Percentiles rank a stretch among this genome's conserved stretches.
These are phyloP conservation scores for Rhinocladiella similis DNA, from an alignment of 2,329 filamentous ascomycete genomes.

Conservation along the genomic window DNA sequence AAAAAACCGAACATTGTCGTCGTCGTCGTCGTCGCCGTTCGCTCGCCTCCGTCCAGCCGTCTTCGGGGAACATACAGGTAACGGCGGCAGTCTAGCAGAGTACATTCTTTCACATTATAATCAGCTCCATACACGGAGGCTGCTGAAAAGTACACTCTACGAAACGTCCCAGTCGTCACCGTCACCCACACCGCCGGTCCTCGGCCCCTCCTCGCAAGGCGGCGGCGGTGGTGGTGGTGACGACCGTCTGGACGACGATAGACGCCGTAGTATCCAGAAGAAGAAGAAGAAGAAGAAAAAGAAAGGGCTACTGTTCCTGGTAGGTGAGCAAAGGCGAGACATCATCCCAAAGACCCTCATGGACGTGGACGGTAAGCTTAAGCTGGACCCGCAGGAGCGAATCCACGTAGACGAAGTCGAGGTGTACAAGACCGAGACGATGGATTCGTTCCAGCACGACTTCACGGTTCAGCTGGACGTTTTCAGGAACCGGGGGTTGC, in stretches of 20 bases:
- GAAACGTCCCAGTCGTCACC: conserved; percentile 24
- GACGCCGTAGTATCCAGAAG: too few relatives aligned
- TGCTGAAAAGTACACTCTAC: conserved; percentile 21
- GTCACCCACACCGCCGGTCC: conserved; percentile 27
- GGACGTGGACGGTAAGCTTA: conserved; percentile 46
- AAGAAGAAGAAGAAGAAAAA: conserved; percentile 28
- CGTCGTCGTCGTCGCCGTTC: conserved; percentile 13
- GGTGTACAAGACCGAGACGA: conserved; percentile 83
- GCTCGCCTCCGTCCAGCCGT: conserved; percentile 56
- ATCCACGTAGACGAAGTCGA: conserved; percentile 76
- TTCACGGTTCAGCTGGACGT: conserved; percentile 57
- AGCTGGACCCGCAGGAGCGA: conserved; percentile 48
- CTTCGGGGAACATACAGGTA: conserved; percentile 79
- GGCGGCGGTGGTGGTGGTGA: too few relatives aligned
- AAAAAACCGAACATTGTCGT: too few relatives aligned
- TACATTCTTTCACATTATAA: conserved; percentile 81
- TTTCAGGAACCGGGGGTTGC: conserved; percentile 36
- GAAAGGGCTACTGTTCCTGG: conserved; percentile 75
- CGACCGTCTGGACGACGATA: too few relatives aligned
- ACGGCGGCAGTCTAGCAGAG: conserved; percentile 73
- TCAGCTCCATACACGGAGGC: conserved; percentile 22
- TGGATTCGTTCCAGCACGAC: conserved; percentile 71
- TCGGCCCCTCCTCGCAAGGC: conserved; percentile 29
- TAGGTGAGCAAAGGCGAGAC: conserved; percentile 86
- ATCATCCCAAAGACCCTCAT: conserved; percentile 82